A percentile compares a stretch with the other conserved stretches of the same genome.
Evolutionary conservation across 1,284 basidiomycete genomes (phyloP).

Genomic region (Ceratorhiza oryzae-sativae): DNA sequence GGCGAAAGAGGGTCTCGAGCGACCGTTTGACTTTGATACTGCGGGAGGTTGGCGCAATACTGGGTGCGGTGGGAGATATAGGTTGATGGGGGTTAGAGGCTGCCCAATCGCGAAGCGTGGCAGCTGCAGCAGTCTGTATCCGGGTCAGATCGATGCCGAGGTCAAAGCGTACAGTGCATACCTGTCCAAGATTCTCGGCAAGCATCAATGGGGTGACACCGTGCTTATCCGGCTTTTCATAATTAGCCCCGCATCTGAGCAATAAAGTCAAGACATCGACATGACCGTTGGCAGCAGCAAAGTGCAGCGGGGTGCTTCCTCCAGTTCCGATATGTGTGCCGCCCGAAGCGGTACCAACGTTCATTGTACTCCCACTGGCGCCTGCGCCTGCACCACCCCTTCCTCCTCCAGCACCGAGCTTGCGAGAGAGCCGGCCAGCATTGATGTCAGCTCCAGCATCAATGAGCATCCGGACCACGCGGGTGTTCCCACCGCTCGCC

Average conservation of each 20-base stretch:
- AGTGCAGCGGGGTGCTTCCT: constrained; percentile 80
- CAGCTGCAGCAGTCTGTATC: constrained; percentile 15
- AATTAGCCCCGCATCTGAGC: constrained; percentile 79
- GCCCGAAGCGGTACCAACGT: constrained; percentile 23
- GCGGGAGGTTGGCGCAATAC: constrained; percentile 32
- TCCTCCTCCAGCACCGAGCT: constrained; percentile 23
- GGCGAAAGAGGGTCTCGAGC: constrained; percentile 40
- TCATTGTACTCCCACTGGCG: constrained; percentile 38
- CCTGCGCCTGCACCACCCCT: constrained; percentile 5
- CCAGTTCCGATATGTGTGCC: constrained; percentile 27
- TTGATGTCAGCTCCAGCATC: constrained; percentile 93
- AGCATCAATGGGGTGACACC: constrained; percentile 73
- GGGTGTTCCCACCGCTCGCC: constrained; percentile 82
- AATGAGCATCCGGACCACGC: constrained; percentile 84
- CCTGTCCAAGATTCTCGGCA: constrained; percentile 54
- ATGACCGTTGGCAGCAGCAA: constrained; percentile 92
- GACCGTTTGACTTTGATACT: constrained; percentile 42
- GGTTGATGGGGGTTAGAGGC: constrained; percentile 6
- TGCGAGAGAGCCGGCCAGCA: constrained; percentile 53
- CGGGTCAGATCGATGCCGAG: constrained; percentile 45
- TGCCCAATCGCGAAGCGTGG: constrained; percentile 26
- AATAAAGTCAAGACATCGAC: constrained; percentile 74
- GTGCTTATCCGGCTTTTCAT: constrained; percentile 83
- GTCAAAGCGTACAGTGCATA: constrained; percentile 51
- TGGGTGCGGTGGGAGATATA: constrained; percentile 15